phyloP scores from a whole-genome alignment of 768 basidiomycete genomes.

The Antrodiella citrinella region DNA sequence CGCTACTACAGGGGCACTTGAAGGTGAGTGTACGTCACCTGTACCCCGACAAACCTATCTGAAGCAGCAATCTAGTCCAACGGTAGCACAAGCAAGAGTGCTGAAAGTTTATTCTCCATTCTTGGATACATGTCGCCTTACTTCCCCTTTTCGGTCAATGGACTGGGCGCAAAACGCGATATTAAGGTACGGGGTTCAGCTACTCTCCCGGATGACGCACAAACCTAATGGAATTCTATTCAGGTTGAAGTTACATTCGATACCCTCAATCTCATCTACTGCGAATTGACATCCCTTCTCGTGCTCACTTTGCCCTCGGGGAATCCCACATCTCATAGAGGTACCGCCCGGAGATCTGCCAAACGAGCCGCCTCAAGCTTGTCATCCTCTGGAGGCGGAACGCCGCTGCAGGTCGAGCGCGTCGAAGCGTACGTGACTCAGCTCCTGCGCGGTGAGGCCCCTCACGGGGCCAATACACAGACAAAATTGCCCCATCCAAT shows the following conservation, averaged over 20 bases:
- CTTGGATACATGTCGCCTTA: conserved; percentile 72
- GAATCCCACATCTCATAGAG: not conserved
- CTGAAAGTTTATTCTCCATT: conserved; percentile 45
- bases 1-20: conserved; percentile 36
- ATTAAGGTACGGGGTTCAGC: conserved; percentile 45
- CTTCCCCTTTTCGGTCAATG: conserved; percentile 64
- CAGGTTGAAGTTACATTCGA: conserved; percentile 63
- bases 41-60: too few species aligned
- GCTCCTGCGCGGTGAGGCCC: conserved; percentile 45
- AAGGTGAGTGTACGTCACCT: conserved; percentile 28
- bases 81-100: not conserved
- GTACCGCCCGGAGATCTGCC: not conserved
- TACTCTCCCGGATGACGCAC: too few species aligned
- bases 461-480: conserved; percentile 4
- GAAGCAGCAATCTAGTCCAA: not conserved
- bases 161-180: conserved; percentile 34
- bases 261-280: conserved; percentile 68
- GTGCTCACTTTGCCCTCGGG: conserved; percentile 28
- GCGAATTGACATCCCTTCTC: conserved; percentile 65
- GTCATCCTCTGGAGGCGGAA: not conserved
- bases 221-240: too few species aligned
- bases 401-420: conserved; percentile 33
- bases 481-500: conserved; percentile 38
- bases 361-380: not conserved
- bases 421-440: conserved; percentile 56